Percentiles rank a stretch among this genome's conserved stretches.
These are phyloP conservation scores for Verticillium longisporum DNA, from an alignment of 2,329 filamentous ascomycete species.

Conservation along the genomic window DNA sequence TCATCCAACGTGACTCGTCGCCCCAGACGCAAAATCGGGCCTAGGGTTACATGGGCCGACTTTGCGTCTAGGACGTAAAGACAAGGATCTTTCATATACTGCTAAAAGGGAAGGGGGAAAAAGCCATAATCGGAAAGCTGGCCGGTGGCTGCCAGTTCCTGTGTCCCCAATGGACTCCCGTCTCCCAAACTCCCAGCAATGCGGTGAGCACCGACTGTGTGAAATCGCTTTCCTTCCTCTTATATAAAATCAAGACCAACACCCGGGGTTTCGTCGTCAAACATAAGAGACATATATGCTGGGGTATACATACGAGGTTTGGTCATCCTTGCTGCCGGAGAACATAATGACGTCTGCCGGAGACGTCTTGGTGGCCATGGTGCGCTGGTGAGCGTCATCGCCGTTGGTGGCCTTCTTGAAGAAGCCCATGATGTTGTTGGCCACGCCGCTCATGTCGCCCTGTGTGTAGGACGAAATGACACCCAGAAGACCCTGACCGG, in stretches of 20 bases:
- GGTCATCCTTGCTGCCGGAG: slow-evolving; percentile 92
- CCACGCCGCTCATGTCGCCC: slow-evolving; percentile 77
- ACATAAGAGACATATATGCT: not conserved
- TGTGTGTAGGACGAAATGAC: slow-evolving; percentile 73
- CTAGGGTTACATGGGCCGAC: slow-evolving; percentile 20
- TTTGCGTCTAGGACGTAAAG: slow-evolving; percentile 34
- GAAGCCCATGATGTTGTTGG: slow-evolving; percentile 71
- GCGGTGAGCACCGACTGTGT: not conserved
- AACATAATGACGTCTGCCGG: slow-evolving; percentile 97
- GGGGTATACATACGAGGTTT: slow-evolving; percentile 61
- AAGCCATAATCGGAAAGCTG: not conserved
- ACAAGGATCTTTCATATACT: not conserved
- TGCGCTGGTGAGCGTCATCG: slow-evolving; percentile 71
- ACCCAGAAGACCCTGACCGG: slow-evolving; percentile 63
- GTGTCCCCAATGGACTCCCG: not conserved
- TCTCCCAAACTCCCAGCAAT: not conserved
- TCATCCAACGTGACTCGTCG: slow-evolving; percentile 37
- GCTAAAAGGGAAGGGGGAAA: not conserved
- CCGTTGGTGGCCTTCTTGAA: slow-evolving; percentile 76
- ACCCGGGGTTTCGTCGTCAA: not conserved
- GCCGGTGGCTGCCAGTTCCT: not conserved
- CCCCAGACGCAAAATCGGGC: slow-evolving; percentile 35
- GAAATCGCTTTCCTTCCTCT: not conserved
- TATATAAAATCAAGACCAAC: not conserved
- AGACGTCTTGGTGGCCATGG: slow-evolving; percentile 83